These are phyloP conservation scores for Larix sibirica DNA, from an alignment of 83 land plant genomes.

Conservation along the genomic window DNA sequence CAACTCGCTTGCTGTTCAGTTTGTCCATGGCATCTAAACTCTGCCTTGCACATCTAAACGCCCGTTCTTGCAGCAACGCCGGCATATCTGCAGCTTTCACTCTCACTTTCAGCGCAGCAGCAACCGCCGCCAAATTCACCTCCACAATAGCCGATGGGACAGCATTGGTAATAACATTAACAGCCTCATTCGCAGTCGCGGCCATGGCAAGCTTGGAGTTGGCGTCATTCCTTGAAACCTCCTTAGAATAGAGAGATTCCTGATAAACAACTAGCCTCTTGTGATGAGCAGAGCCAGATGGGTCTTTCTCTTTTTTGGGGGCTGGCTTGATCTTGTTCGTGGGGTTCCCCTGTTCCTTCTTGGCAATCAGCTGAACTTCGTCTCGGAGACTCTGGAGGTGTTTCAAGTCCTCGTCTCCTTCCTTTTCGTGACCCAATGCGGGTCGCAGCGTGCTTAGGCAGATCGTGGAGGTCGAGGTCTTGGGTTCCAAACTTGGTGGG, in stretches of 20 bases:
- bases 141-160: neutral
- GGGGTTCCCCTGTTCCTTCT: no score
- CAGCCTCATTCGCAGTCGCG: neutral
- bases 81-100: conserved; percentile 30
- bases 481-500: neutral
- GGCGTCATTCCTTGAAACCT: no score
- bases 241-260: neutral
- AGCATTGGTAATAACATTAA: neutral
- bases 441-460: neutral
- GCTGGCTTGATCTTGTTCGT: neutral
- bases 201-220: neutral
- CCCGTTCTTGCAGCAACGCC: conserved; percentile 22
- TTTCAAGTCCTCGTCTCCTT: neutral
- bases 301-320: no score
- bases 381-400: neutral
- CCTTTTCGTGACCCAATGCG: neutral
- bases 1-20: conserved; percentile 24
- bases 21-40: conserved; percentile 20
- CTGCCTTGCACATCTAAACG: conserved; percentile 21
- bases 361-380: neutral
- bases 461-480: no score
- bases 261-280: neutral
- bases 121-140: conserved; percentile 21
- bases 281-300: no score
- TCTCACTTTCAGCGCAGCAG: conserved; percentile 11